Evolutionary conservation across 2,329 filamentous ascomycete genomes (phyloP).

Genomic region (Canariomyces notabilis): DNA sequence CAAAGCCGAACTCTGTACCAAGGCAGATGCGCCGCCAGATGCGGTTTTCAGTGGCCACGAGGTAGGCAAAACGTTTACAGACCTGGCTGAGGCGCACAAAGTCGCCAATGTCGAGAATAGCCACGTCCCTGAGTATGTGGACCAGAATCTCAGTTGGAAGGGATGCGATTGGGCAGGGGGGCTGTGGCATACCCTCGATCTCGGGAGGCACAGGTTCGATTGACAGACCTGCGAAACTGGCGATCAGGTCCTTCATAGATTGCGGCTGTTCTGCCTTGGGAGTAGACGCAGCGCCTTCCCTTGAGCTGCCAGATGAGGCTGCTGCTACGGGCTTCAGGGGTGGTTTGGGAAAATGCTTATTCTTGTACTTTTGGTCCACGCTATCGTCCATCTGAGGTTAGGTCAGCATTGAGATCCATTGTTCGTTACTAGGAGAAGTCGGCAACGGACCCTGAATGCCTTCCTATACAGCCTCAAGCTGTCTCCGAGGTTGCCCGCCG

Average conservation of each 20-base stretch:
- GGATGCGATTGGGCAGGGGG: constrained; percentile 71
- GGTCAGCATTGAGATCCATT: not conserved
- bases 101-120: constrained; percentile 67
- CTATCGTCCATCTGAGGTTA: constrained; percentile 64
- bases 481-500: constrained; percentile 78
- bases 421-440: not conserved
- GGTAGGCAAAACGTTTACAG: constrained; percentile 81
- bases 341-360: constrained; percentile 76
- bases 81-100: constrained; percentile 73
- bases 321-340: constrained; percentile 41
- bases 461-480: constrained; percentile 83
- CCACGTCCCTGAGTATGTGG: constrained; percentile 70
- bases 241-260: constrained; percentile 64
- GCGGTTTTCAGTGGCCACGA: constrained; percentile 75
- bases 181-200: constrained; percentile 66
- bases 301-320: constrained; percentile 13
- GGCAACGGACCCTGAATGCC: constrained; percentile 67
- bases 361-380: constrained; percentile 82
- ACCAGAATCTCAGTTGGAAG: constrained; percentile 81
- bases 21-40: constrained; percentile 79
- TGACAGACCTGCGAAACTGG: constrained; percentile 64
- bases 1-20: constrained; percentile 69
- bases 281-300: constrained; percentile 43
- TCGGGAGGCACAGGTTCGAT: constrained; percentile 64
- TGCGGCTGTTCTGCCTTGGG: constrained; percentile 48